Base-by-base conservation (phyloP, 148 eudicot genomes). In the Limonium bicolor region DNA sequence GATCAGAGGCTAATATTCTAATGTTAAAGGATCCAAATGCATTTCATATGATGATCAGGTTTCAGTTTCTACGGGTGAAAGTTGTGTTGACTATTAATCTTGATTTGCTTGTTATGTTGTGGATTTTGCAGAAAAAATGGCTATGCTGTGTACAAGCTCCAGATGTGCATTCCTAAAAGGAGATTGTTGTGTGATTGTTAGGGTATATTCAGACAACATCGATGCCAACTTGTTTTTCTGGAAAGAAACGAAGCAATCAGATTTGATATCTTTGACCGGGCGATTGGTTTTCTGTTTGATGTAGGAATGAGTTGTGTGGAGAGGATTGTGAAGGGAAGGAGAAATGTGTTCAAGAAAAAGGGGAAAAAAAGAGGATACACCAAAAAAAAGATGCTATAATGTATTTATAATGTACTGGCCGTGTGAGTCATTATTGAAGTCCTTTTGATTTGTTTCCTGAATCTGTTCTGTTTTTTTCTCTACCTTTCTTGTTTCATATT, bases 111-210 rank as follows among this genome's bases (percentile, higher is more conserved):
- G 4, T 47, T 27, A 17, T 27, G 28, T 21, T 18, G 7, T 17
- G 31, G 38, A 48, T 19, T 35, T 48, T 74, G 82, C 86, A 82
- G 94, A 82, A 77, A 55, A 77, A 71, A 51, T 81, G 85, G 85
- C 56, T 73, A 53, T 81, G 92, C 73, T 81, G 92, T 54, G 53
- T 68, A 60, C 73, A 73, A 69, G 66, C 66, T 46, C 86, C 82
- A 18, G 49, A 60, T 32, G 79, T 74, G 35, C 74, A 78, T 50
- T 66, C 80, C 64, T 77, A 73, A 81, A 41, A 30, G 36, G 52
- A 14, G 15, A 28, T 27, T 5, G 13, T 20, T 20, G 6, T 27
- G 37, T 48, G 51, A 44, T 56, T 44, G 57, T 39, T 49, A 41
- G 60, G 54, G 61, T 27, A 46, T 47, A 31, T 45, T 48, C 40